Percentiles rank a stretch among this genome's conserved stretches.
Evolutionary conservation across 345 rosid species (phyloP).

Genomic region (Euphorbia lathyris): DNA sequence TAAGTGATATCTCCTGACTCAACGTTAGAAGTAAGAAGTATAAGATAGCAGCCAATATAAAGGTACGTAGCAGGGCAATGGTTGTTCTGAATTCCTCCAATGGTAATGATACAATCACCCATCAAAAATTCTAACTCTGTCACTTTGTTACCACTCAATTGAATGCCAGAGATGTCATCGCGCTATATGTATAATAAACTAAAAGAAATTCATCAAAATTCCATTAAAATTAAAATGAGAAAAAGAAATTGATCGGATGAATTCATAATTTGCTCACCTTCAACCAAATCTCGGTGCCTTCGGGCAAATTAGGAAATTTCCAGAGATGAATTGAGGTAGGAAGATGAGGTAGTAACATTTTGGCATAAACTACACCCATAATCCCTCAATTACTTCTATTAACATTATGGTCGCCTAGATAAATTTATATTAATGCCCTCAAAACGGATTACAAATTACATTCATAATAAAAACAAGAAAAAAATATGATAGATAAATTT

Average conservation of each 20-base stretch:
- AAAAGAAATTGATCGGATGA: not conserved
- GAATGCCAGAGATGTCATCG: slow-evolving; percentile 9
- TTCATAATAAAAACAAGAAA: too few relatives aligned
- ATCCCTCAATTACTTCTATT: too few relatives aligned
- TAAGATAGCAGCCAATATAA: slow-evolving; percentile 2
- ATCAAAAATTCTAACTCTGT: slow-evolving; percentile 78
- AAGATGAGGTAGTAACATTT: slow-evolving; percentile 43
- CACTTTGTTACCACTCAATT: too few relatives aligned
- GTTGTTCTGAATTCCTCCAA: slow-evolving; percentile 76
- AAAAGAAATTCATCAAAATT: not conserved
- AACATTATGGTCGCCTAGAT: too few relatives aligned
- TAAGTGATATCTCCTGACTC: too few relatives aligned
- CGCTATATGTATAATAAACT: slow-evolving; percentile 50
- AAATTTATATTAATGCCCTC: too few relatives aligned
- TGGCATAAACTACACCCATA: too few relatives aligned
- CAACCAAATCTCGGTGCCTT: slow-evolving; percentile 68
- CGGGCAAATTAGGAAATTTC: slow-evolving; percentile 81
- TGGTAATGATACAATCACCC: slow-evolving; percentile 78
- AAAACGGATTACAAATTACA: too few relatives aligned
- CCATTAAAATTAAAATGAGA: not conserved
- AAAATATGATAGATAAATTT: too few relatives aligned
- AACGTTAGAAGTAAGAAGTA: not conserved
- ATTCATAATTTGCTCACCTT: slow-evolving; percentile 42
- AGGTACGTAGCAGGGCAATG: slow-evolving; percentile 40
- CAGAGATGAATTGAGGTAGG: slow-evolving; percentile 89